Evolutionary conservation across 2,329 filamentous ascomycete species (phyloP), one percentile per base, ranked within the genome.

Genomic region (Rasamsonia emersonii): DNA sequence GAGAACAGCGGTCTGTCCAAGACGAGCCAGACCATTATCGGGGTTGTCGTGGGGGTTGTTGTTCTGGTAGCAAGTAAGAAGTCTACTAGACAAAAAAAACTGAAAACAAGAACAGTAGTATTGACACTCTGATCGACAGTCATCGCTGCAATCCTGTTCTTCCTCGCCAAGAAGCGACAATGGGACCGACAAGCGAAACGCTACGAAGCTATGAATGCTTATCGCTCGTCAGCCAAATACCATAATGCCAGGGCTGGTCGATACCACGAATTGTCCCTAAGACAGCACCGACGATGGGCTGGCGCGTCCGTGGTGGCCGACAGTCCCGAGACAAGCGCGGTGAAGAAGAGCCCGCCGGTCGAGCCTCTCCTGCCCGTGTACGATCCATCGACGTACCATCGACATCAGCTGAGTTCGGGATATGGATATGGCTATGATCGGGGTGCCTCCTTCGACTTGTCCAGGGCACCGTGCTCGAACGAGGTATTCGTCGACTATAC

Each of bases 381-480:
- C 35, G 50, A 59, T 27, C 56, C 56, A 1, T 58, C 55, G 10
- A 45, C 41, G 21, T 59, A 58, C 17, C 36, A 33, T 13, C 23
- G 18, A 28, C 14, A 32, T 17, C 28, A 32, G 31, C 9, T 27
- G 3, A 2, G 9, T 4, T 15, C 39, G 27, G 8, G 27, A 35
- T 14, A 35, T 40, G 4, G 10, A 32, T 25, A 18, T 14, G 32
- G 30, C 37, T 6, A 23, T 34, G 9, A 25, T 27, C 9, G 27
- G 30, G 4, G 24, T 32, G 18, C 14, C 30, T 16, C 18, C 32
- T 31, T 19, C 31, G 32, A 26, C 19, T 21, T 21, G 19, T 7
- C 19, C n/a, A n/a, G n/a, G n/a, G n/a, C n/a, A n/a, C n/a, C n/a
- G n/a, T n/a, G n/a, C n/a, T n/a, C n/a, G n/a, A n/a, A n/a, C n/a